Base-by-base conservation (phyloP, 108 stramenopile species). In the Cyclotella cryptica region DNA sequence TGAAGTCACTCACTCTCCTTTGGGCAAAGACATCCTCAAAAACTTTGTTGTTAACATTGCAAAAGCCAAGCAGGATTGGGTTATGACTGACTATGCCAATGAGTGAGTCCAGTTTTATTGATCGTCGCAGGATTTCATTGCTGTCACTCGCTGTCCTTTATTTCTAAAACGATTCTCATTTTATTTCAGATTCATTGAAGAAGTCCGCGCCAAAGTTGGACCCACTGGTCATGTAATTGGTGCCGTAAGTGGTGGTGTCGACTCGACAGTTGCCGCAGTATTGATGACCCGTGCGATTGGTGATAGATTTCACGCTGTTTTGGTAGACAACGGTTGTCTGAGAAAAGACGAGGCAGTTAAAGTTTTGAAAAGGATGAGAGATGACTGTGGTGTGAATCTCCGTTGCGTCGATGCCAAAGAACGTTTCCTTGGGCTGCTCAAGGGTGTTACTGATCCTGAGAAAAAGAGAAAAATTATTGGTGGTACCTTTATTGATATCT, bases 211-310 rank as follows among this genome's bases (percentile, higher is more conserved):
- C 43, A 88, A 88, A 79, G 98, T 98, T 41, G 99, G 98, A 10
- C 80, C 81, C 4, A 80, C 87, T 60, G 97, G 97, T 10, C 89
- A 98, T 77, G 99, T 99, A 35, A 98, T 99, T 71, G 98, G 98
- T 17, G 98, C 98, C 54, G 99, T 99, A 24, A 96, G 95, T 69
- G 99, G 99, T n/a, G 99, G 99, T 12, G 99, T 99, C 18, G 99
- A 99, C 85, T 98, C 97, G 13, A 97, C 98, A 17, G 98, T 99
- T 0, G 98, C 98, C 5, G 98, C 98, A 27, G 97, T 97, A 22
- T 84, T 99, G 53, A 94, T 99, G 91, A 96, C 96, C 46, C 73
- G 89, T 47, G 99, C 98, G 26, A 98, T 99, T 74, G 97, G 97
- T 18, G 92, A 98, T 81, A 84, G 97, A 5, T 98, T 99, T 83